Conservation (phyloP, 2,329 filamentous ascomycete species). For the Penicillium sp. region DNA sequence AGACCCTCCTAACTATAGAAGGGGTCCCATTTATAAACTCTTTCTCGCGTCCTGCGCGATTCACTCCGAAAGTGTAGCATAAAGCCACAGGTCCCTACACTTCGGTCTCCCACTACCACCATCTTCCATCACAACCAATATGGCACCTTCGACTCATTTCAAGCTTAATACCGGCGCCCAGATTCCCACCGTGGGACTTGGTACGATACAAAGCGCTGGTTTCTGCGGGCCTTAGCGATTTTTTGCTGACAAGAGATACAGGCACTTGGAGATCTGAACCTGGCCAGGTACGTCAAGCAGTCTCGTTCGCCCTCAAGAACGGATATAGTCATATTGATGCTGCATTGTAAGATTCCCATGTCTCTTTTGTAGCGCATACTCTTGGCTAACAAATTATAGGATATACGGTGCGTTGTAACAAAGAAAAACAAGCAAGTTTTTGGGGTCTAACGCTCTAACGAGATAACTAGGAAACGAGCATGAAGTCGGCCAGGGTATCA, state of each 20-base stretch:
- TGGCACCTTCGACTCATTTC: constrained; percentile 11
- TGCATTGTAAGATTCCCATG: constrained; percentile 22
- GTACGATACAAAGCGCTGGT: constrained; percentile 3
- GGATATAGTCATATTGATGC: constrained; percentile 36
- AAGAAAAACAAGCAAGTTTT: background rate
- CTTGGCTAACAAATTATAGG: constrained; percentile 6
- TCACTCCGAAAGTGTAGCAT: background rate
- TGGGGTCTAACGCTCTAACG: constrained; percentile 6
- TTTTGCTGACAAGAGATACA: constrained; percentile 1
- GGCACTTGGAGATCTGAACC: constrained; percentile 33
- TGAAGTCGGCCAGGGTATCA: constrained; percentile 58
- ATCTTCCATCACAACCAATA: background rate
- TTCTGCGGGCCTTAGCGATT: background rate
- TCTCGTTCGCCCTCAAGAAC: constrained; percentile 28
- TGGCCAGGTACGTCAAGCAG: constrained; percentile 26
- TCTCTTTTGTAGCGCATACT: background rate
- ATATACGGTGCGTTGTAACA: constrained; percentile 8
- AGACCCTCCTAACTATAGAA: background rate
- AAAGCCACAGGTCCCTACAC: background rate
- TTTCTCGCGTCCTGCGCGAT: background rate
- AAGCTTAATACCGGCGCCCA: constrained; percentile 34
- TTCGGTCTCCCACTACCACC: background rate
- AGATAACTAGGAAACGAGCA: constrained; percentile 53
- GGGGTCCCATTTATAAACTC: background rate
- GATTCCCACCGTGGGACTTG: constrained; percentile 33